Evolutionary conservation across 2,329 filamentous ascomycete species (phyloP), one percentile per base, ranked within the genome.

Genomic region (Cercospora canescens): DNA sequence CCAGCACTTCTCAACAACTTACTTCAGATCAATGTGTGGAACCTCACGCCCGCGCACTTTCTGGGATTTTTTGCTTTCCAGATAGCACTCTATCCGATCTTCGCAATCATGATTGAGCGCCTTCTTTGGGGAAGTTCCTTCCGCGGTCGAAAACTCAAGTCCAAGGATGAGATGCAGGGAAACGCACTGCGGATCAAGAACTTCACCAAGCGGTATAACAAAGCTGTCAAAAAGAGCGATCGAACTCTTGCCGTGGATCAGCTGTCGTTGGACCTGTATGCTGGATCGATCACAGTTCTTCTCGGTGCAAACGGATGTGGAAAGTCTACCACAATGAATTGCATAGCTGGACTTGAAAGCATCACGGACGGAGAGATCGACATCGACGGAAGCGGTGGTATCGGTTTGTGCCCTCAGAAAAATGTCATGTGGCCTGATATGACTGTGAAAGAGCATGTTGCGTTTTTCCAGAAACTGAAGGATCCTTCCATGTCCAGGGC

Each of bases 391-490:
- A 89, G 88, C 9, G 91, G 91, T 9, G 92, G 92, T 0, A 85
- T 97, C 21, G 94, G 94, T 14, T 89, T 96, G 48, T 94, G 93
- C 64, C 94, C 94, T 0, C 94, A 97, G 76, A 94, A 94, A 82
- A 97, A 97, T 72, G 94, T 97, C 6, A 85, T 97, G 34, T 97
- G 94, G 93, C 91, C 94, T 71, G 89, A 93, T 65, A 81, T 97
- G 63, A 96, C 91, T 0, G 93, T 96, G 0, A 87, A 89, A 73
- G 93, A 97, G 77, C 94, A 97, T 73, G 88, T 97, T 16, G 80
- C 81, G 9, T 91, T 96, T 58, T 97, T 97, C 81, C 94, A 95
- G 76, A 84, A 85, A 54, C 83, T 97, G 57, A 97, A 97, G 75
- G 67, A 69, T 52, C 65, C 68, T 21, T 60, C 61, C 9, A 39